A percentile compares a stretch with the other conserved stretches of the same genome.
These are phyloP conservation scores for Talaromyces nanjingensis DNA, from an alignment of 495 filamentous ascomycete species.

Conservation along the genomic window DNA sequence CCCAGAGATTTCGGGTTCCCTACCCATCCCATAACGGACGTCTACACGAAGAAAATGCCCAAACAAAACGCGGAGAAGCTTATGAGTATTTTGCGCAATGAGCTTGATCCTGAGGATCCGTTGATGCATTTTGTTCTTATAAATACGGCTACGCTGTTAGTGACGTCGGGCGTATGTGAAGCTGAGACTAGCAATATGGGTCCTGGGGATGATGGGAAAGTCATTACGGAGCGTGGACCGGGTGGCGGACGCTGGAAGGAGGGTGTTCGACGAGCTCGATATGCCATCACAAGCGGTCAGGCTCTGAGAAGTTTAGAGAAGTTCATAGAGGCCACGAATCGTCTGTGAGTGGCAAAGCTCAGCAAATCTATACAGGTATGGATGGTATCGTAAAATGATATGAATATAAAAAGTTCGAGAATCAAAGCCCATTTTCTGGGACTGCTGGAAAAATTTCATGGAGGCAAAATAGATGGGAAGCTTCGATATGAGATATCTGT, in stretches of 20 bases:
- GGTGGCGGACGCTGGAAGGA: slow-evolving; percentile 89
- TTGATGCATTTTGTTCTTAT: slow-evolving; percentile 90
- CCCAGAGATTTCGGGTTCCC: slow-evolving; percentile 81
- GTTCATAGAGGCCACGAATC: slow-evolving; percentile 60
- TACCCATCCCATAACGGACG: slow-evolving; percentile 63
- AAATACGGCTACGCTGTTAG: slow-evolving; percentile 85
- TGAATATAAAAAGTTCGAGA: neutral
- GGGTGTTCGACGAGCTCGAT: slow-evolving; percentile 74
- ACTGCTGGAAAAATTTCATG: neutral
- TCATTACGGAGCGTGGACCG: slow-evolving; percentile 72
- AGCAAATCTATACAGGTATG: neutral
- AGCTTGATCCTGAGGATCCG: slow-evolving; percentile 66
- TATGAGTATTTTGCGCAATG: slow-evolving; percentile 63
- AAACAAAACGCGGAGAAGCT: slow-evolving; percentile 81
- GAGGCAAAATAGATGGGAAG: neutral
- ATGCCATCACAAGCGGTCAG: slow-evolving; percentile 74
- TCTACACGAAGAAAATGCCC: slow-evolving; percentile 78
- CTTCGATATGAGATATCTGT: neutral
- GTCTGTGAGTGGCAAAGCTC: slow-evolving; percentile 6
- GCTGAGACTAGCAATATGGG: slow-evolving; percentile 70
- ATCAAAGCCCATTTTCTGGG: neutral
- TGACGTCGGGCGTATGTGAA: slow-evolving; percentile 79
- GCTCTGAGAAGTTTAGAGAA: slow-evolving; percentile 65
- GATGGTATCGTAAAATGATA: neutral
- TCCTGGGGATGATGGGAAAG: slow-evolving; percentile 61